Percentiles rank a stretch among this genome's conserved stretches.
phyloP scores from a whole-genome alignment of 2,329 filamentous ascomycete genomes.

The Alternaria ventricosa region DNA sequence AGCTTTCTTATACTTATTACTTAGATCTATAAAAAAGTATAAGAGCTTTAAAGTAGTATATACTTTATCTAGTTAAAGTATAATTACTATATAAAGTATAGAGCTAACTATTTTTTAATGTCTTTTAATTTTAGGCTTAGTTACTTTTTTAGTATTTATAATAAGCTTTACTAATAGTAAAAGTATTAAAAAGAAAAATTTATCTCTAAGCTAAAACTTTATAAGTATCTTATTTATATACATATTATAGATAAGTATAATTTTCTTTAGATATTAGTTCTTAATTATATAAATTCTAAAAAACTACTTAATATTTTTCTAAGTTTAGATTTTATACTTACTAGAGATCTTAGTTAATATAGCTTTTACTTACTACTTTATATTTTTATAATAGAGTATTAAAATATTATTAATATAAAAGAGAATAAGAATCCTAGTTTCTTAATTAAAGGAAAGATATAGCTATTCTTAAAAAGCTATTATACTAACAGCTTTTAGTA shows the following conservation, averaged over 20 bases:
- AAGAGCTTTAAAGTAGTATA: background rate
- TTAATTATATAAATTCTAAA: background rate
- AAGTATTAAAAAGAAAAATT: background rate
- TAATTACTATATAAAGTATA: background rate
- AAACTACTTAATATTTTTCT: background rate
- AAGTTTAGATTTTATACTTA: background rate
- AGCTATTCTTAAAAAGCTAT: background rate
- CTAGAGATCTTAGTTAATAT: background rate
- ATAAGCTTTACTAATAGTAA: background rate
- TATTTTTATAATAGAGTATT: background rate
- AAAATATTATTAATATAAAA: background rate
- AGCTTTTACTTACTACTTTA: too few relatives aligned
- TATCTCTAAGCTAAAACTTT: background rate
- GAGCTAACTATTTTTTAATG: background rate
- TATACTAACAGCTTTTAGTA: background rate
- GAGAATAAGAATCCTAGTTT: background rate
- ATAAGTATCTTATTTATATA: background rate
- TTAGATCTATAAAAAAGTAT: background rate
- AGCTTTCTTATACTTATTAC: background rate
- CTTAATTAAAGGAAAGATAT: background rate
- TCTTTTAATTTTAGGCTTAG: background rate
- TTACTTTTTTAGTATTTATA: too few relatives aligned
- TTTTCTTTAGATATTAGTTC: background rate
- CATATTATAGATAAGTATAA: background rate
- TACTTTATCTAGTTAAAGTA: background rate